Conservation (phyloP, 768 basidiomycete species). For the Kwoniella sp. region DNA sequence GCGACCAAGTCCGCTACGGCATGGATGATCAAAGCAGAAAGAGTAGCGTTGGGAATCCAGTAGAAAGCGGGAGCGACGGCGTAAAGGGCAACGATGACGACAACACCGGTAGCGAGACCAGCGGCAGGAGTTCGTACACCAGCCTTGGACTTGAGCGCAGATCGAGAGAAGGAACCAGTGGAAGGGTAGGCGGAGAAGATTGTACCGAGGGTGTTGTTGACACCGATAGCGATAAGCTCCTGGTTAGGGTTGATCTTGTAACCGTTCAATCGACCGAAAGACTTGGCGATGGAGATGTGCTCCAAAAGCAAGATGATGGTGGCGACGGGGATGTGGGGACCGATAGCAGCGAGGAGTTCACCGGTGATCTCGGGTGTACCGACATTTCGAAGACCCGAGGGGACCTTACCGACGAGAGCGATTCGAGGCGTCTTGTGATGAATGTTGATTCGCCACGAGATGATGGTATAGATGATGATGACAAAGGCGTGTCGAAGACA, state of each 20-base stretch:
- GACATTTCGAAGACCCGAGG: constrained; percentile 67
- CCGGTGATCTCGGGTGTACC: constrained; percentile 60
- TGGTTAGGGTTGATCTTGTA: constrained; percentile 88
- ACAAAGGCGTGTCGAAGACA: constrained; percentile 59
- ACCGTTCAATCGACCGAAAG: constrained; percentile 89
- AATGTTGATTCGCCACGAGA: constrained; percentile 80
- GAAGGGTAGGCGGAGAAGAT: constrained; percentile 91
- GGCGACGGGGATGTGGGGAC: constrained; percentile 63
- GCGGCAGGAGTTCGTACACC: constrained; percentile 95
- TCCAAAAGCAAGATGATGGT: constrained; percentile 72
- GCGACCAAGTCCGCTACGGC: constrained; percentile 78
- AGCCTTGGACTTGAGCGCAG: constrained; percentile 91
- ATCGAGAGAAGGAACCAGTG: constrained; percentile 98
- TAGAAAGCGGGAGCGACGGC: constrained; percentile 90
- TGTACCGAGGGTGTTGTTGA: constrained; percentile 87
- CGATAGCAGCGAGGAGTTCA: constrained; percentile 68
- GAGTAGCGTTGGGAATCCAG: constrained; percentile 63
- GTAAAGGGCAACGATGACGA: constrained; percentile 91
- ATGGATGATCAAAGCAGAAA: constrained; percentile 95
- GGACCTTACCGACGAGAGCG: constrained; percentile 79
- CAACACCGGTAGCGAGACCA: constrained; percentile 78
- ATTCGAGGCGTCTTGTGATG: constrained; percentile 74
- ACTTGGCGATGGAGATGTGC: constrained; percentile 95
- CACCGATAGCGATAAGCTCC: constrained; percentile 95
- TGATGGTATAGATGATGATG: constrained; percentile 74